Conservation (phyloP, 169 alveolate genomes). For the Cryptosporidium sp. region DNA sequence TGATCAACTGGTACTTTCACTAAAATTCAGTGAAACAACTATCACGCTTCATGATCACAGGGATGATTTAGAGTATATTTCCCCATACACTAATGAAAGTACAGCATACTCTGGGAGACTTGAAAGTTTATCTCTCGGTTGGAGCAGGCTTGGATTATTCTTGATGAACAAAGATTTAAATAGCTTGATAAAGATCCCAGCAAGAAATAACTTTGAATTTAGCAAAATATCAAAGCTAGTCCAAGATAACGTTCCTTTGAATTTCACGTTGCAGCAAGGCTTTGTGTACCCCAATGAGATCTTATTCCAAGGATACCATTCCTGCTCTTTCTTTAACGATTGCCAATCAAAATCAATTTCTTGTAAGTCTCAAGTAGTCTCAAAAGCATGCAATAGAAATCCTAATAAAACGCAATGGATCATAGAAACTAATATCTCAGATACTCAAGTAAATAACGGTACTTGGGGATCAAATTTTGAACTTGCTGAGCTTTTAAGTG, state of each 20-base stretch:
- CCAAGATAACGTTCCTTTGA: not conserved
- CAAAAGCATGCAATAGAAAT: conserved; percentile 7
- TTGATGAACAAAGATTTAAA: not conserved
- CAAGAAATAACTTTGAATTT: conserved; percentile 46
- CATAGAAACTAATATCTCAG: not conserved
- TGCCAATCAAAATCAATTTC: not conserved
- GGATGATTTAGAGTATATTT: conserved; percentile 8
- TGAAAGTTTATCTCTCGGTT: conserved; percentile 15
- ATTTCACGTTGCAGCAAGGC: not conserved
- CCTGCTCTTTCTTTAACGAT: conserved; percentile 1
- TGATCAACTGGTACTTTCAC: conserved; percentile 3
- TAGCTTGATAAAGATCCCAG: conserved; percentile 20
- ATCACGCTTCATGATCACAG: conserved; percentile 36
- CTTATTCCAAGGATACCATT: conserved; percentile 10
- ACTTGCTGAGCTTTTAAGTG: not conserved
- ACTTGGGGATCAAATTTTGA: conserved; percentile 11
- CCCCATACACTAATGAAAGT: conserved; percentile 29
- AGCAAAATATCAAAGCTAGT: not conserved
- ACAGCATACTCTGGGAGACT: conserved; percentile 14
- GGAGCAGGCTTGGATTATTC: conserved; percentile 36
- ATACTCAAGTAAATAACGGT: conserved; percentile 21
- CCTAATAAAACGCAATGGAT: not conserved
- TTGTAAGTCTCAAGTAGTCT: conserved; percentile 10
- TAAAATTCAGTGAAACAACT: conserved; percentile 31
- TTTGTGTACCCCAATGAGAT: conserved; percentile 4